phyloP scores from a whole-genome alignment of 306 rosid genomes.

The Gleditsia sinensis region DNA sequence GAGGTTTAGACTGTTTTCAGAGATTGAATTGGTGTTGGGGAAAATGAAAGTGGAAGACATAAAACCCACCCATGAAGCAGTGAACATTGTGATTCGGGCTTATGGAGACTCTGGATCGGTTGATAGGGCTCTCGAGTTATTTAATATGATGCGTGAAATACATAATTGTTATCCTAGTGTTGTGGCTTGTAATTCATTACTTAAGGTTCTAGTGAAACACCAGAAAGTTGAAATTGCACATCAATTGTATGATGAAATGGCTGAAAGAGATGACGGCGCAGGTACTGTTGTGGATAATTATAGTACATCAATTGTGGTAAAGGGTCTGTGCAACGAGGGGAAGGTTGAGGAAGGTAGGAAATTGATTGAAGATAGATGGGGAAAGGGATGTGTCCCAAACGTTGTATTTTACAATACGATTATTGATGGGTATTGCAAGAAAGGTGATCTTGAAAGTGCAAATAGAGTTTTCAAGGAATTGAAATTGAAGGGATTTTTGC shows the following conservation, averaged over 20 bases:
- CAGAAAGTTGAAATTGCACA: constrained; percentile 54
- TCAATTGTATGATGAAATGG: constrained; percentile 74
- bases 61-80: constrained; percentile 58
- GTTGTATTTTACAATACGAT: constrained; percentile 74
- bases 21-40: constrained; percentile 52
- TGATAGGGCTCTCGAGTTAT: constrained; percentile 60
- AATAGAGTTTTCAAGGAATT: constrained; percentile 54
- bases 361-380: constrained; percentile 72
- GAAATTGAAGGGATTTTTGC: constrained; percentile 72
- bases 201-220: constrained; percentile 45
- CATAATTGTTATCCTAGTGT: constrained; percentile 54
- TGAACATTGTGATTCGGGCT: constrained; percentile 48
- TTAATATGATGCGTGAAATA: constrained; percentile 35
- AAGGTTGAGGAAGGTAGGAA: constrained; percentile 62
- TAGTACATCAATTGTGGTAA: constrained; percentile 67
- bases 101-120: constrained; percentile 59
- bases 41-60: constrained; percentile 48
- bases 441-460: constrained; percentile 59
- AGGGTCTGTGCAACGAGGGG: constrained; percentile 68
- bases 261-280: constrained; percentile 34
- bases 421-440: constrained; percentile 73
- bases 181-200: constrained; percentile 61
- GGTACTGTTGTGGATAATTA: constrained; percentile 54
- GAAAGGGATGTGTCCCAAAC: constrained; percentile 69
- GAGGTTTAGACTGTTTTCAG: constrained; percentile 54